These are phyloP conservation scores for Pilatotrama ljubarskyi DNA, from an alignment of 768 basidiomycete genomes.

Conservation along the genomic window DNA sequence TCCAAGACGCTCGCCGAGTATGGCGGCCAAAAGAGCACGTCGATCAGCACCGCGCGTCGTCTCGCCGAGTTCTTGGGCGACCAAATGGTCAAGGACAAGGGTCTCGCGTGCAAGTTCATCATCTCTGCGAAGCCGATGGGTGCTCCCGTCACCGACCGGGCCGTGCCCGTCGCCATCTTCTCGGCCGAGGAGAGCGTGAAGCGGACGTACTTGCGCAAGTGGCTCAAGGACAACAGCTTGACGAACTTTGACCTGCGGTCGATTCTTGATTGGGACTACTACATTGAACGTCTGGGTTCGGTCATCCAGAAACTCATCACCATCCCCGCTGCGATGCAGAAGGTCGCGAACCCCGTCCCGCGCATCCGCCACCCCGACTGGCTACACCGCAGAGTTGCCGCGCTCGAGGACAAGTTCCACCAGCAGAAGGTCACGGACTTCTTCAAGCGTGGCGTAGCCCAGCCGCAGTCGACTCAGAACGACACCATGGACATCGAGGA, in stretches of 20 bases:
- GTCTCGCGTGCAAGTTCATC: slow-evolving; percentile 97
- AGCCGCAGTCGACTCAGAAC: slow-evolving; percentile 38
- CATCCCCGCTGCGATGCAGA: slow-evolving; percentile 98
- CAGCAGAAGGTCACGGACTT: slow-evolving; percentile 98
- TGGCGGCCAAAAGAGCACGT: slow-evolving; percentile 94
- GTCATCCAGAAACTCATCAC: slow-evolving; percentile 99
- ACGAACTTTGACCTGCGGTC: slow-evolving; percentile 87
- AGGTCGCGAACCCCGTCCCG: slow-evolving; percentile 94
- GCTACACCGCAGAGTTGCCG: slow-evolving; percentile 88
- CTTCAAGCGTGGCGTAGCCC: slow-evolving; percentile 54
- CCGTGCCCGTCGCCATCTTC: slow-evolving; percentile 96
- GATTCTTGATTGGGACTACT: slow-evolving; percentile 98
- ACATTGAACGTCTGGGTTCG: slow-evolving; percentile 95
- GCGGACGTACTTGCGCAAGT: slow-evolving; percentile 86
- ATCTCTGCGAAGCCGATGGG: slow-evolving; percentile 93
- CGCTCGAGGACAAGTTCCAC: slow-evolving; percentile 92
- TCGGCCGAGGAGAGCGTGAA: slow-evolving; percentile 93
- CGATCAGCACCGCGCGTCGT: slow-evolving; percentile 93
- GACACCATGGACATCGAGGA: slow-evolving; percentile 54
- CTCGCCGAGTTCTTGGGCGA: slow-evolving; percentile 96
- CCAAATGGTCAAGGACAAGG: slow-evolving; percentile 99
- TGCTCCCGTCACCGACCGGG: slow-evolving; percentile 95
- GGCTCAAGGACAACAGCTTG: slow-evolving; percentile 93
- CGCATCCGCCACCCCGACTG: slow-evolving; percentile 97
- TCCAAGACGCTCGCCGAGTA: slow-evolving; percentile 95